phyloP scores from a whole-genome alignment of 2,329 filamentous ascomycete species.

The Chaetomium sp. region DNA sequence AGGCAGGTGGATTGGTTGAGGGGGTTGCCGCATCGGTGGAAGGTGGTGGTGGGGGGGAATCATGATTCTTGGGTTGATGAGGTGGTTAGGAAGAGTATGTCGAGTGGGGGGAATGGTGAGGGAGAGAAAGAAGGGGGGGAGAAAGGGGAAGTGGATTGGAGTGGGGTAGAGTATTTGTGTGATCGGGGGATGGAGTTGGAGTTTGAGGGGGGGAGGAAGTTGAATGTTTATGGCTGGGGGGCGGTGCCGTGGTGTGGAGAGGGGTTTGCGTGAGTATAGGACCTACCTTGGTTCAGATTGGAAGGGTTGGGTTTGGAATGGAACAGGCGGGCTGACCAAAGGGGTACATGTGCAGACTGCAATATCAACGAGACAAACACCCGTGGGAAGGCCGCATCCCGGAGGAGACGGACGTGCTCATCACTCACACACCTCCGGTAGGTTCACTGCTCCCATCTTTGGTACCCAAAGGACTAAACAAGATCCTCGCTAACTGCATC shows the following conservation, averaged over 20 bases:
- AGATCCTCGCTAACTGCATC: neutral
- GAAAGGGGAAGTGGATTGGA: conserved; percentile 57
- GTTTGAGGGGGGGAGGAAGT: conserved; percentile 51
- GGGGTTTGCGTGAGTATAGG: conserved; percentile 45
- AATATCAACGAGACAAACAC: conserved; percentile 59
- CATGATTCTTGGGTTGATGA: conserved; percentile 85
- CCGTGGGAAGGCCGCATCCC: conserved; percentile 71
- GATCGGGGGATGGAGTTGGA: conserved; percentile 57
- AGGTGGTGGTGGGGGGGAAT: conserved; percentile 79
- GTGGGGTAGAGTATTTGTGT: conserved; percentile 68
- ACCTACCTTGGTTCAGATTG: neutral
- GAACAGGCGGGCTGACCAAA: neutral
- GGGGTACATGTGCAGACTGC: conserved; percentile 48
- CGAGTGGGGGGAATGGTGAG: conserved; percentile 48
- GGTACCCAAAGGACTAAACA: neutral
- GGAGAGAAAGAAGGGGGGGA: conserved; percentile 41
- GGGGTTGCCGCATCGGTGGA: conserved; percentile 52
- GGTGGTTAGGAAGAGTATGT: conserved; percentile 44
- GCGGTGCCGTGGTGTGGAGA: conserved; percentile 74
- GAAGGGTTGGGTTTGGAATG: neutral
- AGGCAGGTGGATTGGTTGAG: conserved; percentile 78
- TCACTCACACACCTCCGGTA: conserved; percentile 75
- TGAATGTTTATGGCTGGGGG: conserved; percentile 74
- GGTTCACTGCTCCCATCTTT: conserved; percentile 11
- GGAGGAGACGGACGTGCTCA: conserved; percentile 64